Percentiles rank a stretch among this genome's conserved stretches.
phyloP scores from a whole-genome alignment of 352 stramenopile species.

The Phytopythium chamaehyphon region DNA sequence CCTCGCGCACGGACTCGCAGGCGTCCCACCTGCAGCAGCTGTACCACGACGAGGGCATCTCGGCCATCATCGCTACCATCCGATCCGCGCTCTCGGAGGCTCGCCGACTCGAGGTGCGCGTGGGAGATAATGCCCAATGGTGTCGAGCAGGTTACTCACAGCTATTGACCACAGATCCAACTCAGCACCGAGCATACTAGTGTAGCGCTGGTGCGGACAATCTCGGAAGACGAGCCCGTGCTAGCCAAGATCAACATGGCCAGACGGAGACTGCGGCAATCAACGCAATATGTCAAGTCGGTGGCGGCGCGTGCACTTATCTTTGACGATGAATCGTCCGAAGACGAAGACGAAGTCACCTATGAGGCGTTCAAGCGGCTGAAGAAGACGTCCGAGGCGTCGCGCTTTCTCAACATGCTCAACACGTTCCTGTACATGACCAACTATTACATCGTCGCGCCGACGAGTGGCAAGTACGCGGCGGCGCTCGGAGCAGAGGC shows the following conservation, averaged over 20 bases:
- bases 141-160: not conserved
- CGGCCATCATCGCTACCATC: conserved; percentile 84
- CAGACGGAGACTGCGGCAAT: conserved; percentile 64
- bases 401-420: conserved; percentile 91
- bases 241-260: conserved; percentile 66
- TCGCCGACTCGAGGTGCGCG: conserved; percentile 40
- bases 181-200: conserved; percentile 17
- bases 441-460: conserved; percentile 98
- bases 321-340: conserved; percentile 75
- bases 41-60: conserved; percentile 86
- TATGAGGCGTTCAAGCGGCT: conserved; percentile 59
- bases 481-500: conserved; percentile 84
- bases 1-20: conserved; percentile 74
- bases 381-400: conserved; percentile 48
- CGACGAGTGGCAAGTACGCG: conserved; percentile 92
- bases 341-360: conserved; percentile 74
- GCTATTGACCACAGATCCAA: conserved; percentile 8
- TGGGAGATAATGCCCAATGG: conserved; percentile 7
- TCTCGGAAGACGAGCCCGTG: conserved; percentile 77
- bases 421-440: conserved; percentile 97
- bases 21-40: conserved; percentile 81
- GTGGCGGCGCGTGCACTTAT: conserved; percentile 79
- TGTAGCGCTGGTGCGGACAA: conserved; percentile 37
- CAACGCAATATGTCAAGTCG: conserved; percentile 81
- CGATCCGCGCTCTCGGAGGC: conserved; percentile 61